Evolutionary conservation across 1,284 basidiomycete species (phyloP), one percentile per base, ranked within the genome.

Genomic region (Golubevia pallescens): DNA sequence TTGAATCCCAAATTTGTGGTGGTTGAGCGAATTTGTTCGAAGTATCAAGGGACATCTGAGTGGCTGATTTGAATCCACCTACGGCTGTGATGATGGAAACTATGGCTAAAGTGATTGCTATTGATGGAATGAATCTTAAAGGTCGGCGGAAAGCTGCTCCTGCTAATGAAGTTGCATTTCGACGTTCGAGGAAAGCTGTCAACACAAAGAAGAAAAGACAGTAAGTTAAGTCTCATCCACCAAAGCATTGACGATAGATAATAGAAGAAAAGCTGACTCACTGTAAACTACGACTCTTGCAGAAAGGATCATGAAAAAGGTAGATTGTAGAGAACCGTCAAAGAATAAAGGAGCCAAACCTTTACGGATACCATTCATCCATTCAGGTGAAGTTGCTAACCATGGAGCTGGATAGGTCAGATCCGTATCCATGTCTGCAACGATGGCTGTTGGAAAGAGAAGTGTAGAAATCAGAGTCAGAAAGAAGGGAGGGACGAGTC

Each of bases 131-230:
- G 61, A 80, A 66, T 8, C 77, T 65, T 58, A 78, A 65, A 0
- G 77, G 77, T 10, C 77, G 62, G 42, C 75, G 73, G 68, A 80
- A 76, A 3, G 73, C 75, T 0, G 74, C 51, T 3, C 75, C 77
- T 1, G 77, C 62, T 0, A 80, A 57, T 1, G 63, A n/a, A n/a
- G 66, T 51, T 0, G 73, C 70, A 2, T 53, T 60, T 3, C 77
- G 57, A 1, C 75, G 58, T 57, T 80, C 77, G 32, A 80, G 55
- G 57, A 72, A 80, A 0, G 77, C 20, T 21, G 13, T 6, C 5
- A 13, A 56, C 5, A 5, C 5, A 38, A 10, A 38, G 34, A 38
- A 10, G 10, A 10, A 10, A 38, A 5, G 34, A 38, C 3, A 38
- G 34, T 38, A 38, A 10, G 10, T 38, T 38, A 38, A 38, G 10